Base-by-base conservation (phyloP, 2,329 filamentous ascomycete genomes). In the Claviceps fusiformis region DNA sequence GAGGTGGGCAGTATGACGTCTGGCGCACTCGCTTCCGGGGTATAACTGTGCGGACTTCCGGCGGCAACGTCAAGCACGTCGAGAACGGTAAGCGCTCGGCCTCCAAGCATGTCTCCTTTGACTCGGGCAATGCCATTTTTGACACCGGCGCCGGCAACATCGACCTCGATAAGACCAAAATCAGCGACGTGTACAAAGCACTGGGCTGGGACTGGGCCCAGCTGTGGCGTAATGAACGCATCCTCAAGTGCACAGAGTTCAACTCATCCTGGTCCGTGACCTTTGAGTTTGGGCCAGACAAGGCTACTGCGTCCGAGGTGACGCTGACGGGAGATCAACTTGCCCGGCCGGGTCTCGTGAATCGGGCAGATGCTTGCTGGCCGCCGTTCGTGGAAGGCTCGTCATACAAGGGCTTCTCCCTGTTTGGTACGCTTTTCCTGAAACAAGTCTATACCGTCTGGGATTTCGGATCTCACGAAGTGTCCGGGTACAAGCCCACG, bases 201-300 rank as follows among this genome's bases (percentile, higher is more conserved):
- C 65, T 71, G 31, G 68, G 68, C 2, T 65, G 66, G 68, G 68
- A 70, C 64, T 69, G 59, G 58, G 66, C 61, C 0, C 63, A 63
- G 1, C 66, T 71, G 52, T 35, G 65, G 9, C 48, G 48, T 0
- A 61, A 61, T 33, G 55, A 67, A 0, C 60, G 64, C 47, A 56
- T 70, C 48, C 68, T 67, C 6, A 56, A 66, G 27, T 71, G 69
- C 61, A 61, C 54, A 58, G 68, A 71, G 41, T 70, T 71, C 56
- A 70, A 67, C 54, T 57, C 65, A 41, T 59, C 63, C 55, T 71
- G 69, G 69, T 65, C 65, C 1, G 41, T 69, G 15, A 59, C 63
- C 0, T 62, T 70, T 31, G 56, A 62, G n/a, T 59, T 68, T 46
- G 62, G 62, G 11, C 59, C 55, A 27, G 60, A 55, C 37, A 27